phyloP scores from a whole-genome alignment of 768 basidiomycete species.

The Collybia sp. region DNA sequence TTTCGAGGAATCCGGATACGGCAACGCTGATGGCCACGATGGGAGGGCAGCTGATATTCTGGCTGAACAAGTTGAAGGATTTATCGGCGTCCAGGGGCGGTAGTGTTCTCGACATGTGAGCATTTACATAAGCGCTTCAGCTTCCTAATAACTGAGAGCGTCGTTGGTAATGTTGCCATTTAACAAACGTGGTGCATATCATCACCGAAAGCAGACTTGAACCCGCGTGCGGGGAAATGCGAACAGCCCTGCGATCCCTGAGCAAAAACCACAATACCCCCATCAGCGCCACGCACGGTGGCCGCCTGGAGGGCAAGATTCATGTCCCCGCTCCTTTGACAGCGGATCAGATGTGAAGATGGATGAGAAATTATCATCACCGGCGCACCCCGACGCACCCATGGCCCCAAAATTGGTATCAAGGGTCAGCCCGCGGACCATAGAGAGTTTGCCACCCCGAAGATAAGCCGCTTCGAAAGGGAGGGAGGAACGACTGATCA shows the following conservation, averaged over 20 bases:
- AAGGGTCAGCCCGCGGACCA: constrained; percentile 27
- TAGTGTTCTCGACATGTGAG: constrained; percentile 14
- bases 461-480: constrained; percentile 15
- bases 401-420: constrained; percentile 31
- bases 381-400: constrained; percentile 12
- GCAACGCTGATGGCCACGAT: constrained; percentile 32
- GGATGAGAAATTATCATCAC: not conserved
- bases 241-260: constrained; percentile 2
- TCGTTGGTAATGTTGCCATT: not conserved
- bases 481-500: constrained; percentile 29
- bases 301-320: constrained; percentile 19
- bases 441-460: constrained; percentile 18
- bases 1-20: constrained; percentile 40
- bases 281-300: constrained; percentile 13
- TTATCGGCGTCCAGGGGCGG: constrained; percentile 18
- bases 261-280: constrained; percentile 11
- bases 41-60: constrained; percentile 21
- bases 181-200: constrained; percentile 8
- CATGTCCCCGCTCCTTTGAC: constrained; percentile 13
- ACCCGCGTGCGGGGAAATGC: constrained; percentile 9
- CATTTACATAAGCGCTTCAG: constrained; percentile 22
- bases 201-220: constrained; percentile 16
- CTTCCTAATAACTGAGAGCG: constrained; percentile 9
- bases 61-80: constrained; percentile 23
- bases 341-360: not conserved